Percentiles rank a stretch among this genome's conserved stretches.
Conservation (phyloP, 208 protist species). For the Leishmania tarentolae region DNA sequence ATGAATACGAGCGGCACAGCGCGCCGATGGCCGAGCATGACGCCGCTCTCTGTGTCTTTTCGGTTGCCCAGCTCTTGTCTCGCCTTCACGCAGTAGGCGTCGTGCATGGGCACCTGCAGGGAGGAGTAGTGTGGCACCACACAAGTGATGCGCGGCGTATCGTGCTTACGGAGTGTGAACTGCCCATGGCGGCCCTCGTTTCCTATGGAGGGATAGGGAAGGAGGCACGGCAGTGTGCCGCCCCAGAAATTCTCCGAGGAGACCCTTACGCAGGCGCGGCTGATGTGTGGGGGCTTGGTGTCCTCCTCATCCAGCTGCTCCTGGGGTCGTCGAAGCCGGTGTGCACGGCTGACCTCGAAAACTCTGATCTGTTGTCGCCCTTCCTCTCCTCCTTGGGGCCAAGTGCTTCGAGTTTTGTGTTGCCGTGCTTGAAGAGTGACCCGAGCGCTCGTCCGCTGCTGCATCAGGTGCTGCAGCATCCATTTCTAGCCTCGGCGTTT, state of each 20-base stretch:
- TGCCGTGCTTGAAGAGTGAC: conserved; percentile 74
- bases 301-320: conserved; percentile 67
- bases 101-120: conserved; percentile 62
- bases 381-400: conserved; percentile 44
- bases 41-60: conserved; percentile 36
- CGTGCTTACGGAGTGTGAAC: conserved; percentile 47
- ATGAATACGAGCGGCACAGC: conserved; percentile 10
- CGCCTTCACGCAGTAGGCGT: conserved; percentile 51
- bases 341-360: conserved; percentile 60
- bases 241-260: conserved; percentile 65
- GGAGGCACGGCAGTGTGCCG: conserved; percentile 40
- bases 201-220: conserved; percentile 35
- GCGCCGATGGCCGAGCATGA: conserved; percentile 39
- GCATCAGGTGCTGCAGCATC: conserved; percentile 56
- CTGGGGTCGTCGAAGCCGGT: conserved; percentile 33
- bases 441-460: conserved; percentile 49
- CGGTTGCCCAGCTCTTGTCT: conserved; percentile 36
- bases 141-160: conserved; percentile 14
- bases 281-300: conserved; percentile 80
- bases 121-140: conserved; percentile 31
- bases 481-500: conserved; percentile 40
- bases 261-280: conserved; percentile 53
- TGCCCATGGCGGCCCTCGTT: conserved; percentile 72
- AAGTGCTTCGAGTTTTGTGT: conserved; percentile 44
- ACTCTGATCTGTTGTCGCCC: conserved; percentile 72